A percentile compares a stretch with the other conserved stretches of the same genome.
Conservation (phyloP, 1,139 yeast genomes). For the Suhomyces ambrosiae region DNA sequence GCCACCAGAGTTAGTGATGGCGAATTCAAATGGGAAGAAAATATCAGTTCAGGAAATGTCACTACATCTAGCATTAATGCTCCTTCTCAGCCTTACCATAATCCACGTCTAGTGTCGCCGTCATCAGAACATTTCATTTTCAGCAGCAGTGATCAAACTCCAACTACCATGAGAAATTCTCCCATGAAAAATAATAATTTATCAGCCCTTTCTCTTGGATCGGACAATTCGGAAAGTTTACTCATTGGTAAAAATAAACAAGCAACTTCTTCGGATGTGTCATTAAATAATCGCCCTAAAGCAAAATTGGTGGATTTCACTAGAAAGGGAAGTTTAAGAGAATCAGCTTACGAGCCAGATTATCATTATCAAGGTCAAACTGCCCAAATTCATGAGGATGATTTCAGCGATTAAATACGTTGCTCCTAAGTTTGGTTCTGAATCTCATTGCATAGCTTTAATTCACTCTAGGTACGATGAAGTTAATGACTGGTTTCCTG, state of each 20-base stretch:
- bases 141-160: constrained; percentile 13
- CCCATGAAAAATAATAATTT: constrained; percentile 19
- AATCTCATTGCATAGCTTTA: constrained; percentile 8
- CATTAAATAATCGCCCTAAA: constrained; percentile 17
- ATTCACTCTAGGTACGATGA: constrained; percentile 3
- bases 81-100: constrained; percentile 14
- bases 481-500: constrained; percentile 5
- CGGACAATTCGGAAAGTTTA: constrained; percentile 11
- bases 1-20: constrained; percentile 32
- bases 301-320: constrained; percentile 59
- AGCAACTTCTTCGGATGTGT: constrained; percentile 10
- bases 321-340: constrained; percentile 48
- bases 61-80: constrained; percentile 11
- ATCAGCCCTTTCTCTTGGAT: constrained; percentile 23
- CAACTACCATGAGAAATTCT: constrained; percentile 14
- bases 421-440: too few relatives aligned
- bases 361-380: constrained; percentile 32
- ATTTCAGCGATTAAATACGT: constrained; percentile 40
- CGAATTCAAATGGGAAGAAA: constrained; percentile 31
- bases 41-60: constrained; percentile 10
- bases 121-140: constrained; percentile 18
- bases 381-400: constrained; percentile 41
- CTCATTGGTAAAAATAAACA: constrained; percentile 13
- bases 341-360: constrained; percentile 39
- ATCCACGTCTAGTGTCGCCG: constrained; percentile 18